Evolutionary conservation across 352 stramenopile genomes (phyloP).

Genomic region (Phytophthora agathidicida): DNA sequence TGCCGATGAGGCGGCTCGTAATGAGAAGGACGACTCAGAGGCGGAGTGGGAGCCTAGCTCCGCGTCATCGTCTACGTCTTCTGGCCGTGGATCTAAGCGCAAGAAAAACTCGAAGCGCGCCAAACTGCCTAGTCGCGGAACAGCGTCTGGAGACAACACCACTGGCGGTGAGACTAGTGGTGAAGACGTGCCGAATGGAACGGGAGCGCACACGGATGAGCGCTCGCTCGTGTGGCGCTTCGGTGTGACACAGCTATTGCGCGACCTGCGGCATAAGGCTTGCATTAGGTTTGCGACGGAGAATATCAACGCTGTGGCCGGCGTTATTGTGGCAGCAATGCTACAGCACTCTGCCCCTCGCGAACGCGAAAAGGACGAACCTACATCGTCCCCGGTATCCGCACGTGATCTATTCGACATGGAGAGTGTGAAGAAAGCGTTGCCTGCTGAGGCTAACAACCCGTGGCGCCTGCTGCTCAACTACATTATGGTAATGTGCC

Average conservation of each 20-base stretch:
- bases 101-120: constrained; percentile 77
- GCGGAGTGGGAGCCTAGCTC: constrained; percentile 61
- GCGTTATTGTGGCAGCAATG: constrained; percentile 82
- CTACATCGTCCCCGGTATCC: constrained; percentile 78
- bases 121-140: constrained; percentile 77
- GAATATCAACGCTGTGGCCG: constrained; percentile 86
- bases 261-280: constrained; percentile 78
- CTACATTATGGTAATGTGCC: constrained; percentile 91
- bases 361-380: constrained; percentile 82
- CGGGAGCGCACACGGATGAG: constrained; percentile 52
- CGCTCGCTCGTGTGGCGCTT: constrained; percentile 83
- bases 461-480: constrained; percentile 87
- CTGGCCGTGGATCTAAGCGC: constrained; percentile 52
- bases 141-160: constrained; percentile 18
- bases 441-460: constrained; percentile 80
- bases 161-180: constrained; percentile 36
- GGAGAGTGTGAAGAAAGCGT: constrained; percentile 66
- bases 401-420: constrained; percentile 80
- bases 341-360: constrained; percentile 80
- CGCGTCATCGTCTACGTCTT: constrained; percentile 28
- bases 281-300: constrained; percentile 85
- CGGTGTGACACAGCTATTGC: constrained; percentile 79
- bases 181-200: constrained; percentile 32
- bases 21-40: constrained; percentile 60
- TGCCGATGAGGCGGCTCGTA: constrained; percentile 59